Evolutionary conservation across 176 grass and related monocot genomes (phyloP).

Genomic region (Rhynchospora pubera): DNA sequence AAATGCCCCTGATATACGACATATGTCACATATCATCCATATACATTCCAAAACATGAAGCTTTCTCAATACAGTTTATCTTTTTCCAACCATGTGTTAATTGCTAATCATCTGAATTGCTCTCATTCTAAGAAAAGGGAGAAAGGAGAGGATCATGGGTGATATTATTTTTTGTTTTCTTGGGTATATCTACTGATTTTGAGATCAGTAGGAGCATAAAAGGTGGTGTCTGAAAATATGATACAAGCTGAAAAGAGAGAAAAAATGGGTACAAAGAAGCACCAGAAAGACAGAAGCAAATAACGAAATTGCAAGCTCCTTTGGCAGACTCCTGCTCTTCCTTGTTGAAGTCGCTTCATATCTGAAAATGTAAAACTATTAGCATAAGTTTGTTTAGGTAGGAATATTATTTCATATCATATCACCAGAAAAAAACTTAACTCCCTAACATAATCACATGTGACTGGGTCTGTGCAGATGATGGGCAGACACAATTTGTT

Average conservation of each 20-base stretch:
- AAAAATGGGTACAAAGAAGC: background rate
- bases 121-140: background rate
- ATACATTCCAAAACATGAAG: background rate
- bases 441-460: background rate
- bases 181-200: background rate
- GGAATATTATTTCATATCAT: background rate
- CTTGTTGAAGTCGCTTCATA: constrained; percentile 86
- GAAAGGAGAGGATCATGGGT: too few relatives aligned
- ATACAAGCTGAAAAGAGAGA: background rate
- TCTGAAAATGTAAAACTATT: constrained; percentile 32
- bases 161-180: background rate
- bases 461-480: background rate
- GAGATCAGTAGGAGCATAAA: background rate
- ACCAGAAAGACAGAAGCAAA: constrained; percentile 81
- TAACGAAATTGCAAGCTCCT: constrained; percentile 52
- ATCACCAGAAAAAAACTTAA: background rate
- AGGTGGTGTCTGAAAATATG: background rate
- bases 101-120: background rate
- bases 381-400: background rate
- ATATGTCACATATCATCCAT: background rate
- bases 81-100: background rate
- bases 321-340: constrained; percentile 62
- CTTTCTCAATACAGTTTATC: background rate
- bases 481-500: background rate
- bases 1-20: background rate